phyloP scores from a whole-genome alignment of 2,329 filamentous ascomycete genomes.

The Ophiostoma pallidulum region DNA sequence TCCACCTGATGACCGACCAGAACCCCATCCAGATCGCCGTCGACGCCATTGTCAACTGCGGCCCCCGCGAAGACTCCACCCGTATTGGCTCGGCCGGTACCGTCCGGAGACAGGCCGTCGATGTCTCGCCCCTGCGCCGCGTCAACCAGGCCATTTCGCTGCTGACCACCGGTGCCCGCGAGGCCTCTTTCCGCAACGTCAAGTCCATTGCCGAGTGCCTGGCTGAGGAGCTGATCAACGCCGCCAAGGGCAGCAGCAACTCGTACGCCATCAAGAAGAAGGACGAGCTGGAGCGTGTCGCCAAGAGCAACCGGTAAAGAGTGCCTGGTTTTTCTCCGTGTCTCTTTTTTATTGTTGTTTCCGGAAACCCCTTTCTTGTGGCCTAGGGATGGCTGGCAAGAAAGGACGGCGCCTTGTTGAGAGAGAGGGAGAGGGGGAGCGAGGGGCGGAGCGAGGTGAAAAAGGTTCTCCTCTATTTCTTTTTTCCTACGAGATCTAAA shows the following conservation, averaged over 20 bases:
- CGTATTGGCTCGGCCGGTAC: conserved; percentile 99
- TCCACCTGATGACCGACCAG: conserved; percentile 99
- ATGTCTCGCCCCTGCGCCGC: conserved; percentile 97
- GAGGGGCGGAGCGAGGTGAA: too few relatives aligned
- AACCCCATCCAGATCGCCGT: conserved; percentile 99
- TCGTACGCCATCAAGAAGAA: conserved; percentile 99
- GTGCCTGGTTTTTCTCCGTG: conserved; percentile 5
- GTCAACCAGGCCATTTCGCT: conserved; percentile 99
- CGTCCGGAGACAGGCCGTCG: conserved; percentile 98
- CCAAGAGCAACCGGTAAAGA: conserved; percentile 99
- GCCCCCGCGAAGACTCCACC: conserved; percentile 98
- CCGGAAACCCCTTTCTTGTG: background rate
- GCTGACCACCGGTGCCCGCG: conserved; percentile 96
- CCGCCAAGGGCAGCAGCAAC: conserved; percentile 99
- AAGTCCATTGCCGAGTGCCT: conserved; percentile 99
- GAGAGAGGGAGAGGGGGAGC: conserved; percentile 13
- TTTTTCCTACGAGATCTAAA: background rate
- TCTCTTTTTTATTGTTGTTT: background rate
- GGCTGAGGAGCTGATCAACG: conserved; percentile 99
- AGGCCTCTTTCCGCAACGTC: conserved; percentile 99
- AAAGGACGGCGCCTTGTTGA: conserved; percentile 16
- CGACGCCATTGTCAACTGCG: conserved; percentile 99
- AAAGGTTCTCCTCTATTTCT: background rate
- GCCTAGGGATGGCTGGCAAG: background rate
- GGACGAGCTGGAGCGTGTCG: conserved; percentile 99